These are phyloP conservation scores for Ogataea neopini DNA, from an alignment of 805 yeast species.

Conservation along the genomic window DNA sequence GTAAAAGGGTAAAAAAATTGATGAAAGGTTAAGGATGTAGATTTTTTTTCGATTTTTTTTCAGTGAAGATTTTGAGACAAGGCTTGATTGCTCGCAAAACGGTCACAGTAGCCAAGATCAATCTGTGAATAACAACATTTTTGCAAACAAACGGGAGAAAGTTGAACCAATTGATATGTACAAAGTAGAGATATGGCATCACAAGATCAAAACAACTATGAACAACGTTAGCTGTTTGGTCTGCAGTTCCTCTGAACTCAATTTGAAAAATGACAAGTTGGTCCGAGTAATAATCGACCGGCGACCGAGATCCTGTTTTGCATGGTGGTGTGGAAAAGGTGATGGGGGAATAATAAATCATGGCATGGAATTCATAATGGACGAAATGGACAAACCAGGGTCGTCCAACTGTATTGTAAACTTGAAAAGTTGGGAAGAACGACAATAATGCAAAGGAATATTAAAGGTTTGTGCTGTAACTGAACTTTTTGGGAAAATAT, in stretches of 20 bases:
- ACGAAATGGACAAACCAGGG: neutral
- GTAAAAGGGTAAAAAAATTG: neutral
- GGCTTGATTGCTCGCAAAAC: neutral
- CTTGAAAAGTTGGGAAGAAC: neutral
- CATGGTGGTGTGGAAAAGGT: neutral
- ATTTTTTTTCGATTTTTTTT: constrained; percentile 2
- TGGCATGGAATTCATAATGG: constrained; percentile 7
- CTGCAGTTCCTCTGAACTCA: constrained; percentile 1
- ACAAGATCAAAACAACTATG: neutral
- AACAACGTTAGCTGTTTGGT: neutral
- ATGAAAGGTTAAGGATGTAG: neutral
- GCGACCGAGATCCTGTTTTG: neutral
- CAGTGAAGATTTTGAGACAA: neutral
- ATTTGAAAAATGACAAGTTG: neutral
- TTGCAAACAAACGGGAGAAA: neutral
- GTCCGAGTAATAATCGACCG: constrained; percentile 1
- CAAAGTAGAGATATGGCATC: constrained; percentile 1
- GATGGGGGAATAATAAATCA: constrained; percentile 2
- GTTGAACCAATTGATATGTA: constrained; percentile 5
- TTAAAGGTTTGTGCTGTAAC: constrained; percentile 2
- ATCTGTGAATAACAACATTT: neutral
- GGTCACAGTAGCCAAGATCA: neutral
- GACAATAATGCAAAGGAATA: constrained; percentile 8
- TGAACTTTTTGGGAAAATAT: neutral
- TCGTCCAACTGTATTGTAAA: constrained; percentile 1